These are phyloP conservation scores for Sparassis latifolia DNA, from an alignment of 1,284 basidiomycete species.

Conservation along the genomic window DNA sequence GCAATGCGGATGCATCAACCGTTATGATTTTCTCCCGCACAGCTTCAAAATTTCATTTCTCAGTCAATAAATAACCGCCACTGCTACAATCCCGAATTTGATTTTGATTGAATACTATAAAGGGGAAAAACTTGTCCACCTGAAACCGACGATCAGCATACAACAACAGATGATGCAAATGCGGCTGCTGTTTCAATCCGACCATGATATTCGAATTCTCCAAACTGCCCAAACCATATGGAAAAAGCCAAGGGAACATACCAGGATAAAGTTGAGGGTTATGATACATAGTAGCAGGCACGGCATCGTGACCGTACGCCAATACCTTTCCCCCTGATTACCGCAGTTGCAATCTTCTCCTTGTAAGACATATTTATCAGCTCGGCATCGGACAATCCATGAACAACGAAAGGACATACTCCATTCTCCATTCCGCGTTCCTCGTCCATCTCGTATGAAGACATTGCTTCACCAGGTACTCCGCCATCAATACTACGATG, in stretches of 20 bases:
- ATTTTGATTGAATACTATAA: conserved; percentile 35
- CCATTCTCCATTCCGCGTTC: conserved; percentile 26
- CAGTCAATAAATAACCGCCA: conserved; percentile 24
- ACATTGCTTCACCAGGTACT: conserved; percentile 13
- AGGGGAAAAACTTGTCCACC: conserved; percentile 25
- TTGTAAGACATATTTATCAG: conserved; percentile 6
- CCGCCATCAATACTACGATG: conserved; percentile 15
- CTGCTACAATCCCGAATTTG: conserved; percentile 26
- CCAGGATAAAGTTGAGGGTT: conserved; percentile 21
- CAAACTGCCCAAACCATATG: conserved; percentile 21
- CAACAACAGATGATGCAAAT: conserved; percentile 24
- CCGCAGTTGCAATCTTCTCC: conserved; percentile 8
- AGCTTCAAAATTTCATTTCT: conserved; percentile 20
- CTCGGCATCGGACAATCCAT: conserved; percentile 27
- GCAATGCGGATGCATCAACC: conserved; percentile 20
- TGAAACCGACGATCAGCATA: conserved; percentile 36
- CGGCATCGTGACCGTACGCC: conserved; percentile 12
- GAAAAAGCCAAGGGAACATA: conserved; percentile 26
- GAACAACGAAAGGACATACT: conserved; percentile 29
- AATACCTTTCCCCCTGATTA: conserved; percentile 12
- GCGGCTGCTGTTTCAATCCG: conserved; percentile 5
- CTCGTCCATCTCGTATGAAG: conserved; percentile 21
- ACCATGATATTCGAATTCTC: conserved; percentile 5
- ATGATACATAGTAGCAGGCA: conserved; percentile 17
- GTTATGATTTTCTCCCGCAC: conserved; percentile 21